Base-by-base conservation (phyloP, 164 flowering plant species). In the Piper longum region DNA sequence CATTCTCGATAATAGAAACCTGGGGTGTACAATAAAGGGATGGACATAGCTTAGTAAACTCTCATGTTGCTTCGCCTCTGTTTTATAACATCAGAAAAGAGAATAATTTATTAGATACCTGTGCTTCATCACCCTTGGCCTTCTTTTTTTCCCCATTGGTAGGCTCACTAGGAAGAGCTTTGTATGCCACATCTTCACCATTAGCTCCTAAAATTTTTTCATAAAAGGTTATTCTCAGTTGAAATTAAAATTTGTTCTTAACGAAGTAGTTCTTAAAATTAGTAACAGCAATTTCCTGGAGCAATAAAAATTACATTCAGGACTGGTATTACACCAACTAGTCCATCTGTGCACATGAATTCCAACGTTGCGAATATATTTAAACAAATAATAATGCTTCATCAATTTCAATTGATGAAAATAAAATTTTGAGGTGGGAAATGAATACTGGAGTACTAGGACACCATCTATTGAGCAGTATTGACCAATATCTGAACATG, bases 161-260 rank as follows among this genome's bases (percentile, higher is more conserved):
- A 41, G 89, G 85, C 2, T 78, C 91, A 69, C 82, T 67, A 36
- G 91, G 88, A 61, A 91, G 85, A 66, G 85, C 82, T 77, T 72
- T 82, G 78, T 88, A 88, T 59, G 78, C 91, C 48, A 69, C 85
- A 48, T 79, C 85, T 4, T 64, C 80, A 58, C 69, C 42, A 64
- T 57, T 76, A 69, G 75, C 45, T 39, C 40, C 48, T 14, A 41
- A 54, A 26, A 26, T 26, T 26, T 26, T 26, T 26, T 26, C 36
- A 26, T 26, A 26, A 26, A 26, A 26, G 36, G 2, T 26, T 26
- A 26, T 26, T 2, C 36, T 26, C 36, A 26, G 36, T 26, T 26
- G 36, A 26, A 26, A 26, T 1, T 26, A 26, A 26, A 26, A 26
- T 26, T 26, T 26, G 36, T 26, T 1, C 36, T 26, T 26, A 26